phyloP scores from a whole-genome alignment of 148 eudicot species.

The Silene uniflora region DNA sequence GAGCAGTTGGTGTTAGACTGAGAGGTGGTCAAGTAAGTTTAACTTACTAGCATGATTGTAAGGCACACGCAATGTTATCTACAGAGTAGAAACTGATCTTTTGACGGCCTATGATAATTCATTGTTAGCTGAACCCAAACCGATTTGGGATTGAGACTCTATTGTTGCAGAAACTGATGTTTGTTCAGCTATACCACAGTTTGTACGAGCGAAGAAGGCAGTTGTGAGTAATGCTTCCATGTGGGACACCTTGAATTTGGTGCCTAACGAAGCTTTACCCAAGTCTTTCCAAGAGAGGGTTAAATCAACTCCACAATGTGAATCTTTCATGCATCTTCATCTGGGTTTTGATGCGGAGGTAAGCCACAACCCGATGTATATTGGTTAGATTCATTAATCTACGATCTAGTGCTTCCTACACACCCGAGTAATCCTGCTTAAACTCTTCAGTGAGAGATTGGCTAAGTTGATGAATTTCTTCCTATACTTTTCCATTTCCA shows the following conservation, averaged over 20 bases:
- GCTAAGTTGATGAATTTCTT: neutral
- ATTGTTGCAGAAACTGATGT: slow-evolving; percentile 16
- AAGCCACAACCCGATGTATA: slow-evolving; percentile 11
- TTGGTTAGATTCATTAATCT: slow-evolving; percentile 8
- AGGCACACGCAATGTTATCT: slow-evolving; percentile 3
- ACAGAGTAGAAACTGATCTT: slow-evolving; percentile 17
- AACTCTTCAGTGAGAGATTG: neutral
- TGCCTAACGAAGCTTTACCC: slow-evolving; percentile 72
- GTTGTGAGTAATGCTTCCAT: slow-evolving; percentile 97
- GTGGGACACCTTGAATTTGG: slow-evolving; percentile 88
- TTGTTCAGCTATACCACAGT: slow-evolving; percentile 42
- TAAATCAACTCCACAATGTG: slow-evolving; percentile 78
- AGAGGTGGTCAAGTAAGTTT: slow-evolving; percentile 84
- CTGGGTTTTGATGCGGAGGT: slow-evolving; percentile 96
- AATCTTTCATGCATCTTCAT: slow-evolving; percentile 98
- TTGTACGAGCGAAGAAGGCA: slow-evolving; percentile 89
- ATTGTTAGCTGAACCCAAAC: too few species aligned
- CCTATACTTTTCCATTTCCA: neutral
- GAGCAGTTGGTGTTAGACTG: slow-evolving; percentile 83
- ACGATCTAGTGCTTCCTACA: too few species aligned
- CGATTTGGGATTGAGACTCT: too few species aligned
- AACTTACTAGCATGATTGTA: neutral
- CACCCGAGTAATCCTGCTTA: neutral
- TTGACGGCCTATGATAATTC: neutral
- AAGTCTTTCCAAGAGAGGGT: slow-evolving; percentile 55